Percentiles rank a stretch among this genome's conserved stretches.
Conservation (phyloP, 2,329 filamentous ascomycete species). For the Trichoderma simmonsii region DNA sequence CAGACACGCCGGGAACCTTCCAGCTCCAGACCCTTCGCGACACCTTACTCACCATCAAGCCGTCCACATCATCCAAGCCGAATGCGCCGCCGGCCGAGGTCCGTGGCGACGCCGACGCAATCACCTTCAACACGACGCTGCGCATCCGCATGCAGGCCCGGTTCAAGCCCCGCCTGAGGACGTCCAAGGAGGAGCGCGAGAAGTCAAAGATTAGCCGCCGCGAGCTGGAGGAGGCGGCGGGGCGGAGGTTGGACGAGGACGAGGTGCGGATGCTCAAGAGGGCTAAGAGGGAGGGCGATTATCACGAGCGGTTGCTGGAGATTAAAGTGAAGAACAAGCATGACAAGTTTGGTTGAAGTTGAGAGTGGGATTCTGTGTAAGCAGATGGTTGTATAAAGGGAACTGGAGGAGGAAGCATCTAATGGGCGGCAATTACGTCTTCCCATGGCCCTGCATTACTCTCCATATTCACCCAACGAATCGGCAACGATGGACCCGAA, state of each 20-base stretch:
- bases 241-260: constrained; percentile 73
- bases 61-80: constrained; percentile 48
- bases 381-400: neutral
- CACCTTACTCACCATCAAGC: constrained; percentile 64
- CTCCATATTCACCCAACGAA: neutral
- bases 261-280: constrained; percentile 82
- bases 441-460: neutral
- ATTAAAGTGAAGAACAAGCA: constrained; percentile 91
- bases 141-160: constrained; percentile 90
- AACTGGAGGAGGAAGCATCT: neutral
- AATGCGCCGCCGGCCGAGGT: constrained; percentile 56
- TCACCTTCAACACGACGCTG: constrained; percentile 67
- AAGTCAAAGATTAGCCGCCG: constrained; percentile 80
- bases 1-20: constrained; percentile 68
- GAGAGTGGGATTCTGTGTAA: neutral
- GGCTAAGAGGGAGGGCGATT: constrained; percentile 81
- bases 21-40: constrained; percentile 70
- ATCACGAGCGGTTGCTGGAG: constrained; percentile 81
- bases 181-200: constrained; percentile 78
- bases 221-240: constrained; percentile 79
- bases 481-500: neutral
- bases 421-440: neutral
- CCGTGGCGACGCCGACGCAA: constrained; percentile 69
- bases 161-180: constrained; percentile 82
- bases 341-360: constrained; percentile 65